phyloP scores from a whole-genome alignment of 345 rosid genomes.

The Populus alba region DNA sequence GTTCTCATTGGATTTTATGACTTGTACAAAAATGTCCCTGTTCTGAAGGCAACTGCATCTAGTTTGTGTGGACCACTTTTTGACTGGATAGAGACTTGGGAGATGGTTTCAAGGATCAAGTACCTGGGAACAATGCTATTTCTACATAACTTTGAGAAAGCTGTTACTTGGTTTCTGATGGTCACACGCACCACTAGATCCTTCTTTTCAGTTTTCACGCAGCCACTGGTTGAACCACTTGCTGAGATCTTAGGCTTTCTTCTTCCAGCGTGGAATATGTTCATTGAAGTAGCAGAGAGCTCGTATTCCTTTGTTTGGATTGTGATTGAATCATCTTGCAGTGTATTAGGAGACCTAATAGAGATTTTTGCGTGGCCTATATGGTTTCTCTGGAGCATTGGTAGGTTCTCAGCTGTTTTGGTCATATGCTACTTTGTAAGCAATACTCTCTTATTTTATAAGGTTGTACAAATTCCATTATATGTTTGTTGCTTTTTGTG shows the following conservation, averaged over 20 bases:
- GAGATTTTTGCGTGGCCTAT: conserved; percentile 59
- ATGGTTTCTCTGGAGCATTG: conserved; percentile 56
- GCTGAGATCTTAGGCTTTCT: conserved; percentile 43
- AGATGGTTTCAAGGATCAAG: conserved; percentile 89
- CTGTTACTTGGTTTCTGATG: conserved; percentile 59
- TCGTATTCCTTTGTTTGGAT: conserved; percentile 48
- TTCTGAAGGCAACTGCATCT: conserved; percentile 86
- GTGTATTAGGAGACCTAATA: conserved; percentile 44
- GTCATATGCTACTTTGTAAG: background rate
- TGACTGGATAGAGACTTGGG: conserved; percentile 97
- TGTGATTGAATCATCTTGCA: conserved; percentile 45
- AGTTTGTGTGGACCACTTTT: conserved; percentile 85
- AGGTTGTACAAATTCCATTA: background rate
- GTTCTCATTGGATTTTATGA: conserved; percentile 92
- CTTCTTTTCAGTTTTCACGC: conserved; percentile 52
- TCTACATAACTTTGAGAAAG: conserved; percentile 88
- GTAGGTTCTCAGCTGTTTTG: conserved; percentile 37
- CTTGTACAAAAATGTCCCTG: conserved; percentile 93
- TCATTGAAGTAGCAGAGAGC: conserved; percentile 48
- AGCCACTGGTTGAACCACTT: conserved; percentile 60
- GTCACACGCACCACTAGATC: conserved; percentile 53
- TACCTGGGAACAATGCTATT: conserved; percentile 98
- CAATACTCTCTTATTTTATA: conserved; percentile 3
- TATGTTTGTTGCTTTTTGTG: conserved; percentile 5
- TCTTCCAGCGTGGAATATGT: conserved; percentile 62